Evolutionary conservation across 441 rosid species (phyloP), one percentile per base, ranked within the genome.

Genomic region (Raphanus hybrid): DNA sequence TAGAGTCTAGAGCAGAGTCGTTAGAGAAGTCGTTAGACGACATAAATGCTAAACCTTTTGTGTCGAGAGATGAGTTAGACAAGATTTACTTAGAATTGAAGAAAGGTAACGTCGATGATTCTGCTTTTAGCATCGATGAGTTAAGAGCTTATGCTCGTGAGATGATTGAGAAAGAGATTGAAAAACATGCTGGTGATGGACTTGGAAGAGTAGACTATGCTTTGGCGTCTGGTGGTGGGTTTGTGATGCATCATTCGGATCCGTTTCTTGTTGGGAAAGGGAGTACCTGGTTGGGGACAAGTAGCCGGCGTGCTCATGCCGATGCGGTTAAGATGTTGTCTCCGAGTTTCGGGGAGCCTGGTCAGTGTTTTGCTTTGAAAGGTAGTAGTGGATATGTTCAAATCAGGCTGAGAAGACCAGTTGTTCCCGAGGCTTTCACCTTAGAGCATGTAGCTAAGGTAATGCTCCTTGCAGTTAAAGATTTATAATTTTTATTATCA

Each of bases 321-420:
- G 81, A 83, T 70, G 91, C 97, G 0, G 71, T 78, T 34, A 92
- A 83, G 89, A 91, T 96, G 91, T 81, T 96, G 84, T 88, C 81
- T 73, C 99, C 99, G 0, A 92, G 99, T 85, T 96, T 92, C 26
- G 98, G 97, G 54, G 96, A 96, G 86, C 97, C 97, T 11, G 98
- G 99, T 1, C 94, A 90, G 82, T 93, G 99, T 82, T 93, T 96
- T 86, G 85, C 98, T 1, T 75, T 93, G 81, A 91, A 87, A 81
- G 97, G 98, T 73, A 87, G 83, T 48, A 66, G 52, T 52, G 99
- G 99, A 0, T 96, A 80, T 82, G 96, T 92, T 72, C 88, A 91
- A 76, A 89, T 96, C 76, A 86, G 81, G 83, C 86, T 96, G 61
- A 87, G 97, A 67, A 77, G 78, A 0, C 86, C 96, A n/a, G 89